Evolutionary conservation across 371 early-diverging fungal species (phyloP).

Genomic region (Syncephalastrum sp.): DNA sequence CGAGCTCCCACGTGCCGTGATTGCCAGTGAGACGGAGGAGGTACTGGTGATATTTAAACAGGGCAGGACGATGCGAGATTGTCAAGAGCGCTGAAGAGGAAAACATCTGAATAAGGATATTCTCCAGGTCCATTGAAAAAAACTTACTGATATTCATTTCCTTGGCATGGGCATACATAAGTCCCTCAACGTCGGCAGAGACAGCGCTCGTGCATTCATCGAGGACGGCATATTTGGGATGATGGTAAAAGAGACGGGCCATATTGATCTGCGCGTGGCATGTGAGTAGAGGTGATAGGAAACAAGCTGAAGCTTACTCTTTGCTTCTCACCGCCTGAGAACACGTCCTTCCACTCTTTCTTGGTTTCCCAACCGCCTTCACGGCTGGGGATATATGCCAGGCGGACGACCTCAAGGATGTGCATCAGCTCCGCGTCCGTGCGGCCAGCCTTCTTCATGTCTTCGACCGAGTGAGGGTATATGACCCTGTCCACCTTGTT

Average conservation of each 20-base stretch:
- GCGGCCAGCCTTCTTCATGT: conserved; percentile 71
- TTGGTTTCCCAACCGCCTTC: conserved; percentile 88
- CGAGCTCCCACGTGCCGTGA: conserved; percentile 79
- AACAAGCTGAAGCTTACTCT: conserved; percentile 49
- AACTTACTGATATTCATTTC: conserved; percentile 72
- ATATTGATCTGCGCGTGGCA: conserved; percentile 53
- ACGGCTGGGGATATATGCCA: conserved; percentile 74
- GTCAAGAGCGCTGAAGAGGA: conserved; percentile 67
- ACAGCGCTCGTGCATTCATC: conserved; percentile 88
- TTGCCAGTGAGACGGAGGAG: conserved; percentile 69
- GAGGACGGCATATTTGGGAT: conserved; percentile 76
- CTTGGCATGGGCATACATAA: conserved; percentile 90
- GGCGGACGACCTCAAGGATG: conserved; percentile 71
- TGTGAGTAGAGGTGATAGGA: neutral
- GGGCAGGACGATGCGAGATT: conserved; percentile 84
- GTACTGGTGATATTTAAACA: conserved; percentile 87
- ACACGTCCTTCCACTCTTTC: conserved; percentile 91
- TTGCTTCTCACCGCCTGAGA: conserved; percentile 92
- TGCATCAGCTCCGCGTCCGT: conserved; percentile 77
- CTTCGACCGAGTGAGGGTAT: conserved; percentile 82
- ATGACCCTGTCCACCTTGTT: conserved; percentile 50
- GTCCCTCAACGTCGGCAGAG: conserved; percentile 82
- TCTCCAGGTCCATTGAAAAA: neutral
- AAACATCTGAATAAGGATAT: neutral
- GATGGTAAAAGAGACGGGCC: conserved; percentile 82